Evolutionary conservation across 1,284 basidiomycete species (phyloP), one percentile per base, ranked within the genome.

Genomic region (Kalmanozyma brasiliensis): DNA sequence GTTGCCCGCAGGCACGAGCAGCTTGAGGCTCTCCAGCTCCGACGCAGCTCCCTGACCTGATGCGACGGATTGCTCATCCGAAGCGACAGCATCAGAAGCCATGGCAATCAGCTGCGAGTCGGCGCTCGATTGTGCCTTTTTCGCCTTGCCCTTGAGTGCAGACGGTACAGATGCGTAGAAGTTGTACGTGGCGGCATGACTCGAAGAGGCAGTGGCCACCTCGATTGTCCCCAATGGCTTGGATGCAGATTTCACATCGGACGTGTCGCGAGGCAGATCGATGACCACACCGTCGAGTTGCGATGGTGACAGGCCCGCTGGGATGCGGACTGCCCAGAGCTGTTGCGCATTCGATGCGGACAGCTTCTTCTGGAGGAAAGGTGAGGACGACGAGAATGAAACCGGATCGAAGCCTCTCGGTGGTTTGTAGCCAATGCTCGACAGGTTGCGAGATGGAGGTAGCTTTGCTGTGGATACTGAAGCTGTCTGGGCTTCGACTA

Each of bases 41-140:
- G 60, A 55, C 10, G 70, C 73, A 13, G 56, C 66, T 19, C 72
- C 69, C 6, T 59, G 51, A 14, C 51, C 49, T 1, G 48, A 41
- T 9, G 53, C 53, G 11, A 63, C 14, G n/a, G 49, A 40, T 13
- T 60, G 58, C 19, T 55, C 52, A 46, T 38, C 62, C 24, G 43
- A 46, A 20, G 52, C 20, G 19, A 40, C 44, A 1, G 14, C 41
- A 20, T 56, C 47, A 5, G 65, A 71, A 2, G 75, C 72, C 73
- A 77, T 77, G 4, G 63, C 56, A 34, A 77, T 75, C 8, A 77
- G 60, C 40, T 77, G 75, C 17, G 75, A 73, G 17, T 64, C 51
- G 7, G 56, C 61, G 23, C 41, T 51, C 8, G 56, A 35, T 10
- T 51, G 49, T 5, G 48, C 10, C 29, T 59, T 66, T 19, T 49